Base-by-base conservation (phyloP, 306 rosid species). In the Sophora flavescens region DNA sequence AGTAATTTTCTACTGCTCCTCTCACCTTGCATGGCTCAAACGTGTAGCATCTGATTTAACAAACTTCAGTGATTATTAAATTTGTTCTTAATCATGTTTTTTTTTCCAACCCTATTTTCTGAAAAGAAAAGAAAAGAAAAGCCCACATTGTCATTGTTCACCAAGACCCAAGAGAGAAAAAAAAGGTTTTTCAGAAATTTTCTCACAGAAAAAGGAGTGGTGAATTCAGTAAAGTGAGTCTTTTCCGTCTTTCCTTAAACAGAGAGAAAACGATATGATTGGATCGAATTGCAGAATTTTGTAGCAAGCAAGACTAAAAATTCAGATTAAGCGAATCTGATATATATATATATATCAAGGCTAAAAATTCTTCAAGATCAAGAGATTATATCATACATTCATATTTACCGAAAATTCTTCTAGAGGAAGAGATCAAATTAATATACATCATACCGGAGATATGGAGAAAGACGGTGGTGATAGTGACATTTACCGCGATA, bases 1-100 rank as follows among this genome's bases (percentile, higher is more conserved):
- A 8, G 36, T 35, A 60, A 60, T 42, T 4, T 69, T 63, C 47
- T 68, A 76, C 85, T 36, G 50, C 47, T n/a, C n/a, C 45, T 17
- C 68, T 81, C 41, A 48, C 72, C 83, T 76, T 87, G 90, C 94
- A 84, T 84, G 86, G 79, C 84, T 84, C 88, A 84, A 89, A 81
- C 83, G 81, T 74, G 89, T 81, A 75, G 54, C 86, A 62, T 84
- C 86, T 42, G 70, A 79, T 77, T 79, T 60, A 58, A 8, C 6
- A 59, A 58, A 32, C 53, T 56, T 0, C 8, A 2, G 26, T 14
- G 11, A 41, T 44, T 58, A 33, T 52, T 63, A 30, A 28, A 28
- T 44, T 74, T 57, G 51, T 28, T 71, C 72, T 9, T 14, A 6
- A 50, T 39, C 70, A 61, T 60, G 16, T 2, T 4, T 15, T 63